These are phyloP conservation scores for Spergularia bocconei DNA, from an alignment of 148 eudicot species.

Conservation along the genomic window DNA sequence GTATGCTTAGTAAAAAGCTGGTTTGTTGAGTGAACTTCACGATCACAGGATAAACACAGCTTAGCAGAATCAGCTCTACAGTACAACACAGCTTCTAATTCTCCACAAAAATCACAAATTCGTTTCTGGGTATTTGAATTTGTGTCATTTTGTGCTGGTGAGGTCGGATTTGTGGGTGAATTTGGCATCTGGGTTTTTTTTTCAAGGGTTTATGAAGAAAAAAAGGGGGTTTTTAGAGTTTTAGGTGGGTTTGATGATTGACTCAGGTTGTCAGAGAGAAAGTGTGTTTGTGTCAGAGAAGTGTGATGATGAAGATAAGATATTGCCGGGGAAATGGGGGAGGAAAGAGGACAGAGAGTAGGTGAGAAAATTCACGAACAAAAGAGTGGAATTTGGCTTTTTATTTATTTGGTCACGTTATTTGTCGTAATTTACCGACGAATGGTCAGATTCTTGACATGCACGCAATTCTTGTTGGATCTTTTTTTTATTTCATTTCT, in stretches of 20 bases:
- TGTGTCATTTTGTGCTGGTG: not conserved
- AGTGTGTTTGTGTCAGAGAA: not conserved
- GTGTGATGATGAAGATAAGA: not conserved
- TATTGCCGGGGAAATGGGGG: not conserved
- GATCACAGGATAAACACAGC: conserved; percentile 67
- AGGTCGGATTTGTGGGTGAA: conserved; percentile 11
- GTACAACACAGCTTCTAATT: conserved; percentile 50
- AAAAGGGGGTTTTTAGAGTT: not conserved
- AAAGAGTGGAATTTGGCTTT: conserved; percentile 10
- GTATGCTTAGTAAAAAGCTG: conserved; percentile 68
- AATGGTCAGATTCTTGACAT: not conserved
- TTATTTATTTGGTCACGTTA: not conserved
- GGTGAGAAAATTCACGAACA: conserved; percentile 4
- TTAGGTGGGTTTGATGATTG: not conserved
- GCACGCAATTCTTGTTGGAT: too few relatives aligned
- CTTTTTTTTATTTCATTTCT: too few relatives aligned
- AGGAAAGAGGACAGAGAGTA: not conserved
- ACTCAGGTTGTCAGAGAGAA: not conserved
- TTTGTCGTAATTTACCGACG: not conserved
- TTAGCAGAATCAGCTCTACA: conserved; percentile 88
- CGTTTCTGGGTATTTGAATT: conserved; percentile 26
- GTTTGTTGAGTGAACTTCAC: conserved; percentile 73
- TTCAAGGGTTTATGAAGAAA: not conserved
- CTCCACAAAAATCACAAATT: conserved; percentile 62
- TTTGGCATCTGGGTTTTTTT: conserved; percentile 19